These are phyloP conservation scores for Marchantia paleacea DNA, from an alignment of 225 moss, liverwort and hornwort genomes.

Conservation along the genomic window DNA sequence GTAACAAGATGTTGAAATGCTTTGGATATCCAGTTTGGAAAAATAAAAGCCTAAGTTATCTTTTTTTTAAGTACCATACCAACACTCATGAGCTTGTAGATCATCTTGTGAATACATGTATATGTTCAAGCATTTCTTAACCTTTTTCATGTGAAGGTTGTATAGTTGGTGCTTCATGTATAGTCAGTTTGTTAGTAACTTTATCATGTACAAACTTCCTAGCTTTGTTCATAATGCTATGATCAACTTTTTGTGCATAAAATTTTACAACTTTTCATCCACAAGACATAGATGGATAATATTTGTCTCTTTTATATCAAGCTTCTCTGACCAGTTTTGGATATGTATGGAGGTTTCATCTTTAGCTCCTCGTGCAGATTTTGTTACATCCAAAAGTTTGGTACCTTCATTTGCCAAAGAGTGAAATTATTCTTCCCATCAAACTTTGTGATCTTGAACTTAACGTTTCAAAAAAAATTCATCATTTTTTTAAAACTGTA, in stretches of 20 bases:
- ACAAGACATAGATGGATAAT: background rate
- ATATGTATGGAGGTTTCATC: too few species aligned
- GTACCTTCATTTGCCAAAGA: too few species aligned
- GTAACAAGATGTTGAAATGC: background rate
- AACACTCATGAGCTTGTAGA: too few species aligned
- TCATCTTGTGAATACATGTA: background rate
- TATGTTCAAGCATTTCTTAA: background rate
- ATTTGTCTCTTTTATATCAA: too few species aligned
- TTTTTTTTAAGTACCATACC: background rate
- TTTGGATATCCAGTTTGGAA: background rate
- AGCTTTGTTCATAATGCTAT: background rate
- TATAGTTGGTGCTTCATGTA: conserved; percentile 1
- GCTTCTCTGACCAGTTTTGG: too few species aligned
- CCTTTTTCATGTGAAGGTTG: background rate
- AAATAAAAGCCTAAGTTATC: background rate
- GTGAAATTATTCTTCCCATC: too few species aligned
- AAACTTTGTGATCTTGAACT: too few species aligned
- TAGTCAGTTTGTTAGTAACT: background rate
- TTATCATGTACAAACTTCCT: background rate
- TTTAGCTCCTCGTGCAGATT: too few species aligned
- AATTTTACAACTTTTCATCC: background rate
- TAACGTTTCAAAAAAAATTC: too few species aligned
- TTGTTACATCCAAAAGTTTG: too few species aligned
- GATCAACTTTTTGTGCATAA: background rate
- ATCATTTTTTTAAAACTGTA: too few species aligned